Evolutionary conservation across 495 filamentous ascomycete species (phyloP), one percentile per base, ranked within the genome.

Genomic region (Acidomyces sp.): DNA sequence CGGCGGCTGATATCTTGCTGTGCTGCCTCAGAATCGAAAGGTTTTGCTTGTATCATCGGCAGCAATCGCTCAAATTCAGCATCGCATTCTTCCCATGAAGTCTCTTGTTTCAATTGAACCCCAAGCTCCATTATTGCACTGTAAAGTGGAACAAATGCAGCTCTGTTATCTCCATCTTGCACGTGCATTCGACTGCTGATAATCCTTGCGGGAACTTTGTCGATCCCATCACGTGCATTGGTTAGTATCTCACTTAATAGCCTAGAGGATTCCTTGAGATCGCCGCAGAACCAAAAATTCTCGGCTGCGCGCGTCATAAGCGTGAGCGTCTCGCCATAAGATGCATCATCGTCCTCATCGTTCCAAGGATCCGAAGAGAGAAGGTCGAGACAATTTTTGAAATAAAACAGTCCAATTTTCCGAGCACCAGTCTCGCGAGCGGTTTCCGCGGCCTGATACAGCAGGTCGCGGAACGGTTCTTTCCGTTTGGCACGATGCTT

Each of bases 251-350:
- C 66, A 34, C 72, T 57, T 3, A 92, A 69, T 20, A 86, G 60
- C 11, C 62, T 59, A 20, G 78, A 68, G 37, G 82, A 80, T 37
- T 76, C 68, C 12, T 66, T 56, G 46, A 72, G 70, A 21, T 79
- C 69, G 2, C 71, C 77, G 65, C 83, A 78, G 46, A 80, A 85
- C 57, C 80, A 79, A 46, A 78, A 72, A 58, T 79, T 82, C 56
- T 92, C 85, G n/a, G 85, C 80, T 3, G 82, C 72, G 45, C 78
- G 71, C 7, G 78, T 73, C 52, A 80, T 75, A 11, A 92, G 60
- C 37, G 75, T 70, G 32, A 88, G 62, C 0, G 82, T 90, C 58
- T 93, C 85, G n/a, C 84, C 74, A 48, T 92, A 92, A 39, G 75
- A 76, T 1, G 82, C 76, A 55, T 93, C 86, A 7, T 32, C 46